Evolutionary conservation across 805 yeast genomes (phyloP).

Genomic region (Lipomyces orientalis): DNA sequence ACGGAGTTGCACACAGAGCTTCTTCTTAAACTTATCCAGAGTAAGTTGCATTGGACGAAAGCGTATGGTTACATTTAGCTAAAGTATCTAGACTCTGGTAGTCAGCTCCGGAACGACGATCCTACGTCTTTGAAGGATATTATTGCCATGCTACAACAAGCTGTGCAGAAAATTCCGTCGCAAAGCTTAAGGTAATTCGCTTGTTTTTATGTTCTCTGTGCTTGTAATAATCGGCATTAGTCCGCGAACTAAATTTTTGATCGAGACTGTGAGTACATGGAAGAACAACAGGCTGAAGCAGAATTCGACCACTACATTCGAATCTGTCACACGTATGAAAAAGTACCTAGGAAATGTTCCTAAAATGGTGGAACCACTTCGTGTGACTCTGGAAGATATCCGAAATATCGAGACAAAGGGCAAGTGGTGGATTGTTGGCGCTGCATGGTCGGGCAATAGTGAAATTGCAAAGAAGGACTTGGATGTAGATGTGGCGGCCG

Average conservation of each 20-base stretch:
- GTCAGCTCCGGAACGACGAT: conserved; percentile 87
- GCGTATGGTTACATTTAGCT: background rate
- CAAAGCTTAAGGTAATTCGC: conserved; percentile 21
- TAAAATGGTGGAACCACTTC: conserved; percentile 68
- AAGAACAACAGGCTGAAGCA: conserved; percentile 80
- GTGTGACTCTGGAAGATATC: conserved; percentile 83
- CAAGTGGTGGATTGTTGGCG: conserved; percentile 99
- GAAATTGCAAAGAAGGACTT: conserved; percentile 30
- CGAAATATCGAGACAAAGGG: conserved; percentile 78
- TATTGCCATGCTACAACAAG: conserved; percentile 60
- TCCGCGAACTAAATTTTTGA: conserved; percentile 77
- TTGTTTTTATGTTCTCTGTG: background rate
- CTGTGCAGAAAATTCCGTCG: conserved; percentile 48
- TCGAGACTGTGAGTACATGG: conserved; percentile 83
- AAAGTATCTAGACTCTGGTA: conserved; percentile 60
- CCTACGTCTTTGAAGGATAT: conserved; percentile 84
- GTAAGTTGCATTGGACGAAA: conserved; percentile 14
- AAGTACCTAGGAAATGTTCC: conserved; percentile 64
- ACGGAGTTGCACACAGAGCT: conserved; percentile 79
- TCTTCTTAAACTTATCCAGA: conserved; percentile 70
- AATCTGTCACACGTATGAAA: conserved; percentile 63
- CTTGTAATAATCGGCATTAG: conserved; percentile 43
- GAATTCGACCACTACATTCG: conserved; percentile 47
- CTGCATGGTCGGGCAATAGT: conserved; percentile 84
- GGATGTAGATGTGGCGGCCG: conserved; percentile 52